Percentiles rank a stretch among this genome's conserved stretches.
These are phyloP conservation scores for Ambrosiella cleistominuta DNA, from an alignment of 2,329 filamentous ascomycete species.

Conservation along the genomic window DNA sequence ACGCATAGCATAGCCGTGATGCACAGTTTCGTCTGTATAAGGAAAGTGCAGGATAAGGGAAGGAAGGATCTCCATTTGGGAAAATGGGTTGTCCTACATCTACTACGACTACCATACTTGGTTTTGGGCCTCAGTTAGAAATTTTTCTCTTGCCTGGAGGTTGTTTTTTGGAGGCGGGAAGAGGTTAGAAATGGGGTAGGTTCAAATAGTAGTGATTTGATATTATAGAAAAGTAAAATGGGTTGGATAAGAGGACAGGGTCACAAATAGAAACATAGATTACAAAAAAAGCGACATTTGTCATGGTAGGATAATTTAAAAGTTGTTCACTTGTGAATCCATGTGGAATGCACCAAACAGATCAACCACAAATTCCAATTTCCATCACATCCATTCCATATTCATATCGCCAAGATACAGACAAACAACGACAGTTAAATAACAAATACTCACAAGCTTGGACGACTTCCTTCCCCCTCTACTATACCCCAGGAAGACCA, in stretches of 20 bases:
- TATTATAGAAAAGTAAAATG: too few species aligned
- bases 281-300: too few species aligned
- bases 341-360: too few species aligned
- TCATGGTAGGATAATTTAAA: too few species aligned
- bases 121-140: background rate
- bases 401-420: too few species aligned
- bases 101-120: background rate
- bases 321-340: too few species aligned
- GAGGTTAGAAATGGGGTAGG: background rate
- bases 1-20: background rate
- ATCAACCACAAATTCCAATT: too few species aligned
- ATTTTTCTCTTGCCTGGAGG: background rate
- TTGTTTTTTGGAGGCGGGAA: background rate
- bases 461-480: too few species aligned
- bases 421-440: background rate
- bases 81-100: background rate
- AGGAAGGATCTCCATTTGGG: background rate
- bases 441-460: background rate
- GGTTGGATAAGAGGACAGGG: too few species aligned
- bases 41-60: background rate
- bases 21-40: background rate
- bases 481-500: background rate
- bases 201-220: background rate
- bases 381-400: too few species aligned
- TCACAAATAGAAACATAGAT: too few species aligned